A percentile compares a stretch with the other conserved stretches of the same genome.
Evolutionary conservation across 495 filamentous ascomycete genomes (phyloP).

Genomic region (Evernia prunastri): DNA sequence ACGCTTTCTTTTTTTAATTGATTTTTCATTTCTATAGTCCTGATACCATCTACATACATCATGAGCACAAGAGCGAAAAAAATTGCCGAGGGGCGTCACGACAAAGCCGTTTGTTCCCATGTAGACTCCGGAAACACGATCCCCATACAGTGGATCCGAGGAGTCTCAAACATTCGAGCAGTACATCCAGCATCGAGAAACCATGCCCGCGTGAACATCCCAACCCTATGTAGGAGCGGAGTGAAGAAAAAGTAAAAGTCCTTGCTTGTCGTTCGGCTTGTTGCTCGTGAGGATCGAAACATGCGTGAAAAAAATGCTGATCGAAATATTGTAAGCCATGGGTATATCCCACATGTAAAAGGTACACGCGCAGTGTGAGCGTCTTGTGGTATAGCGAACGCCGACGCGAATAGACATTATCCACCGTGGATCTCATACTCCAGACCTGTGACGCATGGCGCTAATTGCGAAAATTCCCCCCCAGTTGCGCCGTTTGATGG

Average conservation of each 20-base stretch:
- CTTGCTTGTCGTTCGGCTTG: not conserved
- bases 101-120: slow-evolving; percentile 7
- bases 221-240: not conserved
- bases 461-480: not conserved
- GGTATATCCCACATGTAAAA: slow-evolving; percentile 10
- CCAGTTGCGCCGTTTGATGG: not conserved
- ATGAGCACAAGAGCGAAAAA: slow-evolving; percentile 10
- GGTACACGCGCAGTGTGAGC: not conserved
- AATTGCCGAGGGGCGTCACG: not conserved
- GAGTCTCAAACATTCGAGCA: not conserved
- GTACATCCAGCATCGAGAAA: not conserved
- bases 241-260: not conserved
- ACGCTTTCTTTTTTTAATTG: not conserved
- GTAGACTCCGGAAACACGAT: not conserved
- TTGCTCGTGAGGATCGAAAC: not conserved
- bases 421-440: slow-evolving; percentile 11
- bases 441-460: not conserved
- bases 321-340: slow-evolving; percentile 5
- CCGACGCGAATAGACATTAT: slow-evolving; percentile 16
- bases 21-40: slow-evolving; percentile 15
- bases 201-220: not conserved
- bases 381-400: slow-evolving; percentile 11
- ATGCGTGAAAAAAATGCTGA: slow-evolving; percentile 5
- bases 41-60: slow-evolving; percentile 17
- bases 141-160: not conserved